Evolutionary conservation across 2,329 filamentous ascomycete genomes (phyloP).

Genomic region (Penicillium brasilianum): DNA sequence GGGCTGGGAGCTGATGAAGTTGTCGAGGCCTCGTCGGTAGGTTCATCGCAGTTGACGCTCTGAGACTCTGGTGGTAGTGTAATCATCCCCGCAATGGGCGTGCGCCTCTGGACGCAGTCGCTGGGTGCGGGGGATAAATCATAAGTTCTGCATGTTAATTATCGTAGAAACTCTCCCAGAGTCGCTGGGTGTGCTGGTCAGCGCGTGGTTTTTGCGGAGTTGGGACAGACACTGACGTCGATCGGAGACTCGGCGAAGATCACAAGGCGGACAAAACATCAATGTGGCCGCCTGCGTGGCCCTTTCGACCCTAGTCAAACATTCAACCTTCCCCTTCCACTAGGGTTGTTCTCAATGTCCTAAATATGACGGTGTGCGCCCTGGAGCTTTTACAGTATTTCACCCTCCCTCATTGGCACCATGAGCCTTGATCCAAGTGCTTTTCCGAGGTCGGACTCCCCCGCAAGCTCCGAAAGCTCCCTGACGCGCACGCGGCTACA

Average conservation of each 20-base stretch:
- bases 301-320: slow-evolving; percentile 26
- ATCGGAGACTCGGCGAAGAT: slow-evolving; percentile 22
- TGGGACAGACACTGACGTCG: slow-evolving; percentile 25
- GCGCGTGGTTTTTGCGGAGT: slow-evolving; percentile 7
- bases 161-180: not conserved
- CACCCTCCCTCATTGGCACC: slow-evolving; percentile 39
- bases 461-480: slow-evolving; percentile 85
- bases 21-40: slow-evolving; percentile 14
- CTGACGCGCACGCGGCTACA: slow-evolving; percentile 77
- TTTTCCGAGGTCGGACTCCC: slow-evolving; percentile 61
- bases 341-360: slow-evolving; percentile 32
- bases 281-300: slow-evolving; percentile 32
- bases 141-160: slow-evolving; percentile 21
- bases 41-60: slow-evolving; percentile 23
- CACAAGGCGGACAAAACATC: slow-evolving; percentile 35
- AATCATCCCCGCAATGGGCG: slow-evolving; percentile 31
- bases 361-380: slow-evolving; percentile 44
- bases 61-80: slow-evolving; percentile 18
- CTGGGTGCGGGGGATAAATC: slow-evolving; percentile 21
- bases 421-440: slow-evolving; percentile 51
- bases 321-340: slow-evolving; percentile 17
- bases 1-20: slow-evolving; percentile 20
- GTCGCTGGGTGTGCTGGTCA: not conserved
- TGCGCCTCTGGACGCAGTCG: slow-evolving; percentile 32
- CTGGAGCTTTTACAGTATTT: slow-evolving; percentile 27